Conservation (phyloP, 495 filamentous ascomycete genomes). For the Aspergillus egyptiacus region DNA sequence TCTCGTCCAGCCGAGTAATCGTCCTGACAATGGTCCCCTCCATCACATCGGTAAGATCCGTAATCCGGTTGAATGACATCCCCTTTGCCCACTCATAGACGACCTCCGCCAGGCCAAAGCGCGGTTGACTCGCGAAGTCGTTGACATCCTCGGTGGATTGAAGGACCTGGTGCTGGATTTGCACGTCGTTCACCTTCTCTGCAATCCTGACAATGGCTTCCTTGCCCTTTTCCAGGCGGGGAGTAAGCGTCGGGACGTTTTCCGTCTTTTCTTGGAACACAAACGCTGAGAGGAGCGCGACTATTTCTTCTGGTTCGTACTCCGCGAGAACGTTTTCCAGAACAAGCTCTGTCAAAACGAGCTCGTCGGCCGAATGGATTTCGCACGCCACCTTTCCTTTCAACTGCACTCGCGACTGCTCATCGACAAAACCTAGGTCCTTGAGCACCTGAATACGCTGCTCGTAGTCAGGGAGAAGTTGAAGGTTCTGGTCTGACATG, state of each 20-base stretch:
- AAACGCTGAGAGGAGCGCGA: constrained; percentile 86
- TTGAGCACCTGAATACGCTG: constrained; percentile 88
- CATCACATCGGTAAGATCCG: constrained; percentile 90
- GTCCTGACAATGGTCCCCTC: constrained; percentile 94
- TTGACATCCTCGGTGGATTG: constrained; percentile 82
- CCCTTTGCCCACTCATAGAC: constrained; percentile 98
- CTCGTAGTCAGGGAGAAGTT: constrained; percentile 95
- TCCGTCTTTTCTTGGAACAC: constrained; percentile 99
- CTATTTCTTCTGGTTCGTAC: constrained; percentile 94
- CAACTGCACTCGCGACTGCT: constrained; percentile 73
- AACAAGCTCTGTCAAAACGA: constrained; percentile 94
- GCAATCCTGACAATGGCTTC: constrained; percentile 81
- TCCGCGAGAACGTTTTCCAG: constrained; percentile 94
- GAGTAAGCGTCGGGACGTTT: constrained; percentile 72
- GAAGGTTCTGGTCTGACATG: constrained; percentile 94
- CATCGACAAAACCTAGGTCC: constrained; percentile 86
- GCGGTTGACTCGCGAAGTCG: constrained; percentile 79
- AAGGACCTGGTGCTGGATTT: constrained; percentile 84
- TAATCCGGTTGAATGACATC: constrained; percentile 98
- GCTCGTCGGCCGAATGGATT: constrained; percentile 93
- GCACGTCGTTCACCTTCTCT: constrained; percentile 82
- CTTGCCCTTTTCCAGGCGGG: constrained; percentile 75
- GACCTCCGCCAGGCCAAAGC: constrained; percentile 93
- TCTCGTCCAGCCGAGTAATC: constrained; percentile 90
- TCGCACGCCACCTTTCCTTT: constrained; percentile 99